These are phyloP conservation scores for Phytophthora hybrid DNA, from an alignment of 352 stramenopile species.

Conservation along the genomic window DNA sequence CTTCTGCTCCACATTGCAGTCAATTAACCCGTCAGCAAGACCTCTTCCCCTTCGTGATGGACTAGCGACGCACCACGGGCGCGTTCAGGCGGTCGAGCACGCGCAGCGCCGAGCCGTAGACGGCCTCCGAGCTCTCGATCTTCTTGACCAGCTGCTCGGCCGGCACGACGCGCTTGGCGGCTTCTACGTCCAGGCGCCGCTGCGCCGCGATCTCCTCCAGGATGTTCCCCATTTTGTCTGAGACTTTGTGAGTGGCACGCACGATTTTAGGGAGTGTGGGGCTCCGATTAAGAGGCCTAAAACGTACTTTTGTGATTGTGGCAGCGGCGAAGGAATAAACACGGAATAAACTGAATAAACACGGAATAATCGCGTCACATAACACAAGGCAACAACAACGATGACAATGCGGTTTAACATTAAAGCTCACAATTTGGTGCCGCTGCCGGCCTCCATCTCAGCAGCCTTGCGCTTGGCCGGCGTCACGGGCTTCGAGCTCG, in stretches of 20 bases:
- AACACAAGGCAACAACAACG: not conserved
- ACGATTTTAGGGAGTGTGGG: slow-evolving; percentile 5
- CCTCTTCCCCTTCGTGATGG: not conserved
- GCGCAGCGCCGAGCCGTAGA: slow-evolving; percentile 86
- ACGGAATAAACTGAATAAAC: not conserved
- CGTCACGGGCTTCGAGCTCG: slow-evolving; percentile 28
- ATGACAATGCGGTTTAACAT: slow-evolving; percentile 15
- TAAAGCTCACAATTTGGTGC: slow-evolving; percentile 33
- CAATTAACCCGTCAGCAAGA: slow-evolving; percentile 10
- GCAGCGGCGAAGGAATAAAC: too few species aligned
- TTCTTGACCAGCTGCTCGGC: slow-evolving; percentile 66
- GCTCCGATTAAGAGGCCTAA: slow-evolving; percentile 4
- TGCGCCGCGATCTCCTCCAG: slow-evolving; percentile 83
- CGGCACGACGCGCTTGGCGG: slow-evolving; percentile 55
- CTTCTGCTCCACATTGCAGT: slow-evolving; percentile 42
- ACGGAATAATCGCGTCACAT: slow-evolving; percentile 4
- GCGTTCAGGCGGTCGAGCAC: slow-evolving; percentile 90
- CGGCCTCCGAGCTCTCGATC: slow-evolving; percentile 83
- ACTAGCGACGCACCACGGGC: slow-evolving; percentile 49
- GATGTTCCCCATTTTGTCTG: slow-evolving; percentile 61
- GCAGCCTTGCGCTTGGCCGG: slow-evolving; percentile 63
- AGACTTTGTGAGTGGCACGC: not conserved
- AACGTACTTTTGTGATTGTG: not conserved
- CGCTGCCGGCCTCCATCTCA: slow-evolving; percentile 45
- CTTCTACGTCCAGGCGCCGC: slow-evolving; percentile 70